These are phyloP conservation scores for Termitomyces sp. DNA, from an alignment of 768 basidiomycete genomes.

Conservation along the genomic window DNA sequence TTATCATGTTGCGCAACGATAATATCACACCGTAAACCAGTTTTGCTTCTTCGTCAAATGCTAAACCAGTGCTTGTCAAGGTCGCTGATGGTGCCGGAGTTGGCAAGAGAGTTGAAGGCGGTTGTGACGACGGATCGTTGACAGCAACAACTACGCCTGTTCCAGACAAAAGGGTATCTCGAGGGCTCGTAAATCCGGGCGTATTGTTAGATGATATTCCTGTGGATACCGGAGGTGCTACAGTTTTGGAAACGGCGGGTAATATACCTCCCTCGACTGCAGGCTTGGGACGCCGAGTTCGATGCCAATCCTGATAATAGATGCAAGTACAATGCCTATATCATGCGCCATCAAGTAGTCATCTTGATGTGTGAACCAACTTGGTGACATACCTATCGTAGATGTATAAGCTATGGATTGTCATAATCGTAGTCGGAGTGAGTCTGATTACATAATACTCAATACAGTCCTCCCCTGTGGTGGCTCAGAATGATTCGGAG, in stretches of 20 bases:
- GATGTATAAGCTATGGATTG: constrained; percentile 89
- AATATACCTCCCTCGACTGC: constrained; percentile 72
- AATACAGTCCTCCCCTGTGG: not conserved
- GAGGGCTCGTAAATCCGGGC: constrained; percentile 48
- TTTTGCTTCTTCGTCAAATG: constrained; percentile 97
- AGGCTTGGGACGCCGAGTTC: constrained; percentile 65
- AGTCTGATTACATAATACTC: constrained; percentile 12
- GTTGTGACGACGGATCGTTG: constrained; percentile 33
- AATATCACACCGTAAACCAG: constrained; percentile 95
- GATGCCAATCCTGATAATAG: constrained; percentile 96
- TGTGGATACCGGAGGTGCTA: constrained; percentile 31
- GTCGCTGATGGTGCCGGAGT: constrained; percentile 24
- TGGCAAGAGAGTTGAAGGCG: constrained; percentile 31
- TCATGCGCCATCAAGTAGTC: constrained; percentile 5
- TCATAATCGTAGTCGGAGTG: constrained; percentile 45
- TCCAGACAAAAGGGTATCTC: constrained; percentile 58
- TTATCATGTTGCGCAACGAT: constrained; percentile 90
- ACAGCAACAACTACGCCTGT: constrained; percentile 67
- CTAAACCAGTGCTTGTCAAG: constrained; percentile 49
- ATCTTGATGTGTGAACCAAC: not conserved
- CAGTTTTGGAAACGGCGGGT: constrained; percentile 73
- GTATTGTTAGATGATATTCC: constrained; percentile 25
- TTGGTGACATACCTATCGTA: constrained; percentile 67
- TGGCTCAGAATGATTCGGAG: not conserved
- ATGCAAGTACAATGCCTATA: constrained; percentile 84